Evolutionary conservation across 768 basidiomycete genomes (phyloP).

Genomic region (Suillus brevipes): DNA sequence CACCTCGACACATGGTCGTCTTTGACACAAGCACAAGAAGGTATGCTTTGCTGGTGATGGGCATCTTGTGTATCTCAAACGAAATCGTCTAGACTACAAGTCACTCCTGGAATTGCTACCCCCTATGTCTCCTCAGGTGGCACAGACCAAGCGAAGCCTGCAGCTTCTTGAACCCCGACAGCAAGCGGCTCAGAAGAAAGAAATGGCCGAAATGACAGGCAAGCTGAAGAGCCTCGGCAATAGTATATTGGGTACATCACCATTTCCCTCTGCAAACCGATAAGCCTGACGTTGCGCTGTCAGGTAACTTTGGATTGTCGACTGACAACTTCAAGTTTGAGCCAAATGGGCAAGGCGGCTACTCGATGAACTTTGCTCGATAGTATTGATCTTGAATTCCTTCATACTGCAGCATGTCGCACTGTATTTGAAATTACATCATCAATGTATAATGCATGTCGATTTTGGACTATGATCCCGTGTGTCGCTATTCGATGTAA

Average conservation of each 20-base stretch:
- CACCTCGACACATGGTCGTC: conserved; percentile 80
- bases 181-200: conserved; percentile 76
- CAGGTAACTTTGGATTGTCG: conserved; percentile 90
- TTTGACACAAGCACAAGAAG: conserved; percentile 80
- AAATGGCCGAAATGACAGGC: conserved; percentile 88
- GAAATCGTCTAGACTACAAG: conserved; percentile 64
- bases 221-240: conserved; percentile 95
- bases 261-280: background rate
- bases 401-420: background rate
- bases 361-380: conserved; percentile 83
- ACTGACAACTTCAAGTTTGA: conserved; percentile 98
- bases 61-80: background rate
- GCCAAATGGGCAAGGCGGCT: conserved; percentile 93
- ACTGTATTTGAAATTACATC: background rate
- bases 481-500: conserved; percentile 19
- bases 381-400: conserved; percentile 28
- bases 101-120: conserved; percentile 66
- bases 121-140: conserved; percentile 48
- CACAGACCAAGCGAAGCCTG: conserved; percentile 51
- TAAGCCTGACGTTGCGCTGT: conserved; percentile 1
- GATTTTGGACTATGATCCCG: background rate
- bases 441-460: background rate
- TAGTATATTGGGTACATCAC: conserved; percentile 70
- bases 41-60: conserved; percentile 38
- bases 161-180: conserved; percentile 62